phyloP scores from a whole-genome alignment of 352 stramenopile species.

The Globisporangium okanoganense region DNA sequence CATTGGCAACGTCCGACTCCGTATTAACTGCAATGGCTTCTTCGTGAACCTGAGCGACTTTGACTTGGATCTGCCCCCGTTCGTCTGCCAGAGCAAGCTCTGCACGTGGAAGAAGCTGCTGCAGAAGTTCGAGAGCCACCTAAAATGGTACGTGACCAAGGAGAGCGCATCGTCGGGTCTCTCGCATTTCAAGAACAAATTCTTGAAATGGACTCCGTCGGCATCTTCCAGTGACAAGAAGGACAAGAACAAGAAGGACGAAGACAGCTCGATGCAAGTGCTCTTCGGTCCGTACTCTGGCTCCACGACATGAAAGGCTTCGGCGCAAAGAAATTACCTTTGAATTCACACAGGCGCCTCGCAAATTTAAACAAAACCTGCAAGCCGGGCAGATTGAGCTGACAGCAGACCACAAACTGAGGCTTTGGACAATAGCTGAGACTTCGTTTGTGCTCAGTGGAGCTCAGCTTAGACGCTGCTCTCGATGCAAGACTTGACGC shows the following conservation, averaged over 20 bases:
- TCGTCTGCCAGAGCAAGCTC: conserved; percentile 79
- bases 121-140: conserved; percentile 78
- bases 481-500: conserved; percentile 67
- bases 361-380: background rate
- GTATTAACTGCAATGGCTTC: conserved; percentile 84
- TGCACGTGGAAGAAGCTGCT: conserved; percentile 79
- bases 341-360: background rate
- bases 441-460: background rate
- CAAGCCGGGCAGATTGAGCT: background rate
- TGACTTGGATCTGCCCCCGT: conserved; percentile 70
- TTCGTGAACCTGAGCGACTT: conserved; percentile 84
- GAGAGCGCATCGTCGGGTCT: conserved; percentile 77
- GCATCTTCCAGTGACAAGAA: conserved; percentile 48
- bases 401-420: background rate
- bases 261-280: conserved; percentile 55
- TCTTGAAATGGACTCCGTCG: conserved; percentile 74
- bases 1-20: conserved; percentile 71
- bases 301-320: conserved; percentile 18
- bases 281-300: conserved; percentile 78
- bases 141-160: conserved; percentile 83
- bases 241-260: conserved; percentile 60
- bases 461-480: conserved; percentile 13
- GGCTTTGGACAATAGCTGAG: background rate
- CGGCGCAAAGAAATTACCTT: background rate
- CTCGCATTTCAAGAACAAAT: conserved; percentile 85